These are phyloP conservation scores for Pichia deserticola DNA, from an alignment of 805 yeast species.

Conservation along the genomic window DNA sequence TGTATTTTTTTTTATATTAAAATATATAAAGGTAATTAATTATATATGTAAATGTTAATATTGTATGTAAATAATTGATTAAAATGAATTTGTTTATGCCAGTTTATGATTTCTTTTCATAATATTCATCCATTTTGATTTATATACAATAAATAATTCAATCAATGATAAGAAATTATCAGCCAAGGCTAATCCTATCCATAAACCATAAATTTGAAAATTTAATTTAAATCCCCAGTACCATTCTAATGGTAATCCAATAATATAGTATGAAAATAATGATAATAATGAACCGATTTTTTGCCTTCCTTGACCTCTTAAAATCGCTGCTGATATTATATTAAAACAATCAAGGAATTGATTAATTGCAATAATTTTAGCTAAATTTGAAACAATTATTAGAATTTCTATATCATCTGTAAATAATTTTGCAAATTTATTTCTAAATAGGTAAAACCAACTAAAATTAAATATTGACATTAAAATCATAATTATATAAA, in stretches of 20 bases:
- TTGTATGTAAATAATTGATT: too few relatives aligned
- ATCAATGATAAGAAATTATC: slow-evolving; percentile 32
- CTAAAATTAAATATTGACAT: slow-evolving; percentile 33
- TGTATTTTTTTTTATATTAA: too few relatives aligned
- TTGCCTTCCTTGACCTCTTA: slow-evolving; percentile 51
- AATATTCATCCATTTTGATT: slow-evolving; percentile 48
- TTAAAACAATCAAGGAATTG: slow-evolving; percentile 43
- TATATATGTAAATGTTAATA: too few relatives aligned
- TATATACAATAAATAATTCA: slow-evolving; percentile 35
- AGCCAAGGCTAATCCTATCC: slow-evolving; percentile 41
- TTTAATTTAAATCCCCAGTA: slow-evolving; percentile 35
- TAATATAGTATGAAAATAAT: slow-evolving; percentile 37
- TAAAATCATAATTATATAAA: slow-evolving; percentile 26
- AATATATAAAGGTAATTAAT: too few relatives aligned
- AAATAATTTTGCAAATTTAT: slow-evolving; percentile 33
- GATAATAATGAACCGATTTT: slow-evolving; percentile 43
- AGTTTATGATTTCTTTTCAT: slow-evolving; percentile 27
- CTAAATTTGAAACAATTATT: slow-evolving; percentile 32
- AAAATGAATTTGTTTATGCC: slow-evolving; percentile 2
- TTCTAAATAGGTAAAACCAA: slow-evolving; percentile 32
- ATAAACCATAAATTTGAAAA: slow-evolving; percentile 37
- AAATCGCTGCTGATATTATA: slow-evolving; percentile 39
- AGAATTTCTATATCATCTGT: slow-evolving; percentile 34
- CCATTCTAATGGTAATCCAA: slow-evolving; percentile 44
- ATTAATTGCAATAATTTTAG: slow-evolving; percentile 41